Percentiles rank a stretch among this genome's conserved stretches.
Conservation (phyloP, 2,329 filamentous ascomycete genomes). For the Cytospora schulzeri region DNA sequence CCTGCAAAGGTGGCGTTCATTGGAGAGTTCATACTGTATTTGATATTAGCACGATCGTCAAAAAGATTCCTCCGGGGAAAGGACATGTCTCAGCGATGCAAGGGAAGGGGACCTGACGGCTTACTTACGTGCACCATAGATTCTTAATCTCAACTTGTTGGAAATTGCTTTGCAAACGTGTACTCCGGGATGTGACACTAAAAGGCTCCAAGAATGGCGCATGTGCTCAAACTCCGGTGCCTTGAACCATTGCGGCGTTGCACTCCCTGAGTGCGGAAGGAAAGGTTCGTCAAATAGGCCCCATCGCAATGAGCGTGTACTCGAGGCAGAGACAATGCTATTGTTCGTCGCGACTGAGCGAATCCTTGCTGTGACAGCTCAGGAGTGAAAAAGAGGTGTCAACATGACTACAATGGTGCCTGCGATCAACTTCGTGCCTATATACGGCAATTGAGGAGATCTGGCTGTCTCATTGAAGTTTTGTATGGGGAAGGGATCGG, state of each 20-base stretch:
- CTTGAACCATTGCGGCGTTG: neutral
- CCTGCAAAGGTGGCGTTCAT: conserved; percentile 11
- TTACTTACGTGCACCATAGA: conserved; percentile 18
- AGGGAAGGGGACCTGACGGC: conserved; percentile 18
- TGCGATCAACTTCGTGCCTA: neutral
- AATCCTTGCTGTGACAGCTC: neutral
- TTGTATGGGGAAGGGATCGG: neutral
- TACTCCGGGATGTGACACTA: neutral
- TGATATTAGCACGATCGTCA: conserved; percentile 1
- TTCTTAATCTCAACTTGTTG: conserved; percentile 8
- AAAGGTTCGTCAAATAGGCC: neutral
- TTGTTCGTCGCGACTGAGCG: conserved; percentile 10
- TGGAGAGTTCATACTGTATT: conserved; percentile 6
- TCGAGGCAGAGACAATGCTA: conserved; percentile 24
- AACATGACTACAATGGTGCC: neutral
- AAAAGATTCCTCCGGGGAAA: neutral
- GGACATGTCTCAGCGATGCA: neutral
- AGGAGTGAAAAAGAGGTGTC: neutral
- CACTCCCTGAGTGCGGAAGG: neutral
- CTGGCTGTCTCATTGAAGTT: too few species aligned
- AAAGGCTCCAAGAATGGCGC: neutral
- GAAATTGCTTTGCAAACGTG: conserved; percentile 1
- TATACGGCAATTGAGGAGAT: neutral
- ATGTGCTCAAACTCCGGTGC: neutral
- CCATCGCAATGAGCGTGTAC: neutral